phyloP scores from a whole-genome alignment of 495 filamentous ascomycete species.

The Podospora pseudocomata region DNA sequence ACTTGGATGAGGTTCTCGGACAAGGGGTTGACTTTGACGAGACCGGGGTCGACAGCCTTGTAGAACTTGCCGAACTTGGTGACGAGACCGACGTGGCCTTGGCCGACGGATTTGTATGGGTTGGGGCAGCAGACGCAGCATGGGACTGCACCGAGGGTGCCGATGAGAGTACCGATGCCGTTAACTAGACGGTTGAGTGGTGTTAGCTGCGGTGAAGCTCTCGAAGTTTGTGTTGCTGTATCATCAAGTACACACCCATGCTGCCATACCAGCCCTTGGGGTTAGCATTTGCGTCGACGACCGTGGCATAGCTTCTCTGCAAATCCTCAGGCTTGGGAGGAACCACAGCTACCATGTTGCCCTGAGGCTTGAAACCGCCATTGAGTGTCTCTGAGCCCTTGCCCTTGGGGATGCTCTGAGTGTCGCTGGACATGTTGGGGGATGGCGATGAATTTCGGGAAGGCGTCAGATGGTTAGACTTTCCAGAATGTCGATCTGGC shows the following conservation, averaged over 20 bases:
- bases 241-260: slow-evolving; percentile 60
- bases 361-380: slow-evolving; percentile 40
- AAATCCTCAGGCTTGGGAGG: slow-evolving; percentile 79
- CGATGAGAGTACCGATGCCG: slow-evolving; percentile 69
- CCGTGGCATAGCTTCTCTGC: slow-evolving; percentile 80
- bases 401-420: slow-evolving; percentile 27
- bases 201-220: slow-evolving; percentile 1
- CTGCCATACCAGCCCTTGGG: slow-evolving; percentile 86
- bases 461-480: background rate
- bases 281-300: slow-evolving; percentile 67
- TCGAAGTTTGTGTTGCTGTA: background rate
- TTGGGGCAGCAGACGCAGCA: slow-evolving; percentile 94
- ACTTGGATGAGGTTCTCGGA: slow-evolving; percentile 85
- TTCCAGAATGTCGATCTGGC: background rate
- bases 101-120: slow-evolving; percentile 89
- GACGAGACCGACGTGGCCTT: slow-evolving; percentile 91
- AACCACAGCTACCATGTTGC: slow-evolving; percentile 65
- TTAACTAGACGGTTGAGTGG: slow-evolving; percentile 53
- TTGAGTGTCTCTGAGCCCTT: slow-evolving; percentile 9
- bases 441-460: background rate
- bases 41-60: slow-evolving; percentile 91
- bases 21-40: slow-evolving; percentile 97
- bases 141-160: slow-evolving; percentile 80
- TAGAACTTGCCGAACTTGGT: slow-evolving; percentile 97
- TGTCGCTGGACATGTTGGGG: slow-evolving; percentile 6